Percentiles rank a stretch among this genome's conserved stretches.
Conservation (phyloP, 805 yeast genomes). For the Candida easanensis region DNA sequence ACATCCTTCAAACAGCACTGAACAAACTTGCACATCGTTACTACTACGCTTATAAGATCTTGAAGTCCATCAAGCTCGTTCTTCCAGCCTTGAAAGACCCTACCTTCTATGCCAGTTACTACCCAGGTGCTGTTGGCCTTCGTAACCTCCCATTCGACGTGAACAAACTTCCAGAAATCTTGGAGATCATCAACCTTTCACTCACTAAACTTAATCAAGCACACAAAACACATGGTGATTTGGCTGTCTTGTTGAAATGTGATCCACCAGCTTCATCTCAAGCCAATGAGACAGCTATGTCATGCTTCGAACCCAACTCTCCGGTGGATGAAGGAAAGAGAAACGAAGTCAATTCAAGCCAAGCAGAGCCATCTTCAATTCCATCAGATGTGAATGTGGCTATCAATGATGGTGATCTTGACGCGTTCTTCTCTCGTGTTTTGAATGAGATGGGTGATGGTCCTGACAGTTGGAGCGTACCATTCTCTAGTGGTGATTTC, state of each 20-base stretch:
- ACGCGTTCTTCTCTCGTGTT: neutral
- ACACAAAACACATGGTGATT: neutral
- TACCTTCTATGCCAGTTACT: conserved; percentile 8
- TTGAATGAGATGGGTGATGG: neutral
- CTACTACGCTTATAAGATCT: conserved; percentile 13
- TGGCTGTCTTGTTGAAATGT: neutral
- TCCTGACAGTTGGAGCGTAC: neutral
- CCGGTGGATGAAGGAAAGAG: too few relatives aligned
- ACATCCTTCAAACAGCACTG: conserved; percentile 1
- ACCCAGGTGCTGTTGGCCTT: conserved; percentile 9
- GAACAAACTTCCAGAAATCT: neutral
- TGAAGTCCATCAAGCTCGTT: conserved; percentile 2
- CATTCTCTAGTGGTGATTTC: neutral
- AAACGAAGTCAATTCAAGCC: too few relatives aligned
- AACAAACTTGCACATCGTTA: conserved; percentile 6
- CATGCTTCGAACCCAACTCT: too few relatives aligned
- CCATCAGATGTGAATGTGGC: neutral
- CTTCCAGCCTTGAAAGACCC: conserved; percentile 2
- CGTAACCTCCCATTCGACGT: conserved; percentile 4
- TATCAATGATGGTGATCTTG: neutral
- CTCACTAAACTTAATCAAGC: neutral
- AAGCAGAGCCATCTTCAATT: neutral
- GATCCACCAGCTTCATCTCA: neutral
- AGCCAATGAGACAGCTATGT: neutral
- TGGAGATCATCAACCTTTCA: neutral